Conservation (phyloP, 768 basidiomycete species). For the Rubroboletus satanas region DNA sequence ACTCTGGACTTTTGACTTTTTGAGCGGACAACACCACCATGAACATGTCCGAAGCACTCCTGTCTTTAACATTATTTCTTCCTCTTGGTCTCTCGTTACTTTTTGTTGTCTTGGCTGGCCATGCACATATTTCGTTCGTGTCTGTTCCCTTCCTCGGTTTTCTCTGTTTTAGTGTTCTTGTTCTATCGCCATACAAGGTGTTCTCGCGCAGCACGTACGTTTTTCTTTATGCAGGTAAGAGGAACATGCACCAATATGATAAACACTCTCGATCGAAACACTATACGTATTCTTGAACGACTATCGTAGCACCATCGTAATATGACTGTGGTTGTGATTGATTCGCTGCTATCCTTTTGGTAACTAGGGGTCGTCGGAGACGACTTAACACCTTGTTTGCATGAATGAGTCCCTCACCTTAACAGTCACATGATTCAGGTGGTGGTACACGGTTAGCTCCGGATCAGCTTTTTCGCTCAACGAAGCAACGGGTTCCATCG, state of each 20-base stretch:
- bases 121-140: conserved; percentile 21
- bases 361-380: too few relatives aligned
- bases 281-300: conserved; percentile 28
- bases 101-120: conserved; percentile 27
- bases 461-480: too few relatives aligned
- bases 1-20: conserved; percentile 11
- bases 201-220: conserved; percentile 14
- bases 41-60: conserved; percentile 17
- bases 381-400: too few relatives aligned
- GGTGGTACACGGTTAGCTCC: too few relatives aligned
- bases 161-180: conserved; percentile 10
- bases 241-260: conserved; percentile 23
- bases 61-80: conserved; percentile 32
- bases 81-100: conserved; percentile 17
- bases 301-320: conserved; percentile 27
- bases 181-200: conserved; percentile 15
- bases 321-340: conserved; percentile 20
- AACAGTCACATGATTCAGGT: too few relatives aligned
- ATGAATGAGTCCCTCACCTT: too few relatives aligned
- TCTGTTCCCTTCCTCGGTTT: background rate
- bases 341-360: conserved; percentile 2
- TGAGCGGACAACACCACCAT: conserved; percentile 13
- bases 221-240: conserved; percentile 29
- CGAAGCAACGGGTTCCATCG: too few relatives aligned
- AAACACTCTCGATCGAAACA: conserved; percentile 15